Conservation (phyloP, 768 basidiomycete genomes). For the Ephemerocybe angulata region DNA sequence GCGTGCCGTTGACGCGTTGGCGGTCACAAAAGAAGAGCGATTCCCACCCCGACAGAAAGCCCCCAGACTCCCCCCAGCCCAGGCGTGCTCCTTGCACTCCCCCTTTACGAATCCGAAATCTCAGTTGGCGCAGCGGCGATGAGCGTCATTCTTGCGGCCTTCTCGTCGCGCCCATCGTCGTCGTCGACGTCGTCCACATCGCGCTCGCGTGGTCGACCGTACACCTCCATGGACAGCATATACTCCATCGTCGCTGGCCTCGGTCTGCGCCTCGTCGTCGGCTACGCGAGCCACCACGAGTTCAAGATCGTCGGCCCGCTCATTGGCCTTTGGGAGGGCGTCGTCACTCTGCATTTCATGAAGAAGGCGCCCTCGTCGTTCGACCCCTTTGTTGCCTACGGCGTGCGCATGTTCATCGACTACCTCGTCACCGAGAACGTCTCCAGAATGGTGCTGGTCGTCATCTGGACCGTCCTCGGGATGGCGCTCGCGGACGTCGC, state of each 20-base stretch:
- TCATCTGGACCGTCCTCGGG: conserved; percentile 41
- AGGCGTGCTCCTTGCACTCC: not conserved
- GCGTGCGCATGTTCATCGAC: conserved; percentile 69
- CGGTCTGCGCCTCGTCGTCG: conserved; percentile 58
- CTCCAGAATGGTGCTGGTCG: conserved; percentile 32
- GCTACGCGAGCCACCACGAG: conserved; percentile 46
- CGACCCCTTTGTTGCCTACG: conserved; percentile 69
- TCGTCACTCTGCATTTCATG: conserved; percentile 69
- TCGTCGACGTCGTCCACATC: conserved; percentile 5
- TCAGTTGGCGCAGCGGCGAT: conserved; percentile 14
- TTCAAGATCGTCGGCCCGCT: conserved; percentile 57
- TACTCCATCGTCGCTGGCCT: conserved; percentile 68
- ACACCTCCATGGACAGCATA: conserved; percentile 60
- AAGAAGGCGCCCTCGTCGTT: conserved; percentile 59
- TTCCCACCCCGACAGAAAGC: not conserved
- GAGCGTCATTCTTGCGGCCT: conserved; percentile 34
- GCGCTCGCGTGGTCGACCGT: not conserved
- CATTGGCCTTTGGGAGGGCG: conserved; percentile 77
- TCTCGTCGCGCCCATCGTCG: conserved; percentile 28
- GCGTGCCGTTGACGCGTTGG: not conserved
- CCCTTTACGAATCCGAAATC: not conserved
- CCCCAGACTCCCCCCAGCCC: not conserved
- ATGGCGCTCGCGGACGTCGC: conserved; percentile 40
- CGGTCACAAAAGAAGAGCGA: not conserved
- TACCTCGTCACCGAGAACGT: conserved; percentile 58